Base-by-base conservation (phyloP, 2,329 filamentous ascomycete species). In the Colletotrichum tofieldiae region DNA sequence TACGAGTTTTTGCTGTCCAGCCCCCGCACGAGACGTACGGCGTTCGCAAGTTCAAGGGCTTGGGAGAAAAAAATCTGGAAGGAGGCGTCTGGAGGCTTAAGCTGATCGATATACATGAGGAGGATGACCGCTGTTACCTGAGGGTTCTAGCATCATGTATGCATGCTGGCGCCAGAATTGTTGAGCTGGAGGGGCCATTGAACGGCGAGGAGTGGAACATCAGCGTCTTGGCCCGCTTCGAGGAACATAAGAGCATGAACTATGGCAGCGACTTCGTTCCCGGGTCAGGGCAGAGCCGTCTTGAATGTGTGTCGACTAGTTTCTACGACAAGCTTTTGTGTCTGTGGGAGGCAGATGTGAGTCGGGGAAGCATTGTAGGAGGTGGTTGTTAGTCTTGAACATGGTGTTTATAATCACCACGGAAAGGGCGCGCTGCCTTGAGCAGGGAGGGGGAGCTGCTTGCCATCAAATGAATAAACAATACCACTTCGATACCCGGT, bases 241-340 rank as follows among this genome's bases (percentile, higher is more conserved):
- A 94, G 76, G 93, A 96, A 79, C 95, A 98, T 79, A 86, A 93
- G 82, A 98, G 94, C 80, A 98, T 98, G 94, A 98, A 97, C 78
- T 98, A 98, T 80, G 95, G 93, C 8, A 94, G 93, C 76, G 95
- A 95, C 81, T 89, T 91, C 71, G 86, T 89, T 75, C 86, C 86
- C 1, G 77, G 68, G 32, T 63, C 65, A 8, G 76, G 78, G 64
- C 76, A 70, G 0, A 68, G 73, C 5, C 67, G 82, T 8, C 67
- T 86, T 45, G 76, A 84, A 26, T 88, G 91, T 75, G 84, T 94
- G 1, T 93, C 92, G 29, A 94, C 92, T 0, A 95, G 93, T 79
- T 95, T 95, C 76, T 95, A 95, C 75, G 93, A 95, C 80, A 90
- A 87, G 77, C 80, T 92, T 56, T 77, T 95, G 41, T 94, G 92